Evolutionary conservation across 352 stramenopile genomes (phyloP).

Genomic region (Pythium aristosporum): DNA sequence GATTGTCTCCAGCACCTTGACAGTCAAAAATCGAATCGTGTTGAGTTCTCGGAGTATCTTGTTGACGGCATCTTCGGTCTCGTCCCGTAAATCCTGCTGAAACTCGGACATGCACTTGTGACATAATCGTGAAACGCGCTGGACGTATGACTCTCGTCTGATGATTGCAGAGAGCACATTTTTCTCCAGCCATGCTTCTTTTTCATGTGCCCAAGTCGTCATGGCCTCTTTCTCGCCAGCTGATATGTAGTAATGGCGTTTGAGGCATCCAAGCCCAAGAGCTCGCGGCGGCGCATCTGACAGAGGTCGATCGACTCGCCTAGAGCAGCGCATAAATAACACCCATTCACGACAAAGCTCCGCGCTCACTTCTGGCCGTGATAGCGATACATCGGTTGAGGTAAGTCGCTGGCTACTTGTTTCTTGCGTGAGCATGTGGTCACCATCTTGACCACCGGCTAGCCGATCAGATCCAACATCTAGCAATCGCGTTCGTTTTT

Average conservation of each 20-base stretch:
- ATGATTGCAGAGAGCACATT: constrained; percentile 55
- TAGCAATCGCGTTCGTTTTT: constrained; percentile 37
- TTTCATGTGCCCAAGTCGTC: constrained; percentile 55
- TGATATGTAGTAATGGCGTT: constrained; percentile 78
- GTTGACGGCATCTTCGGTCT: constrained; percentile 36
- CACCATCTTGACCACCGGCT: constrained; percentile 33
- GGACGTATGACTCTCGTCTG: constrained; percentile 55
- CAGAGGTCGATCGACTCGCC: constrained; percentile 7
- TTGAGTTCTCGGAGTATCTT: constrained; percentile 56
- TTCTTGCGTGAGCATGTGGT: constrained; percentile 47
- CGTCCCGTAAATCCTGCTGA: constrained; percentile 53
- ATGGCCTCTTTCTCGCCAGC: constrained; percentile 56
- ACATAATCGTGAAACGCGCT: constrained; percentile 34
- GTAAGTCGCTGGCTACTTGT: constrained; percentile 19
- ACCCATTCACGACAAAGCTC: constrained; percentile 74
- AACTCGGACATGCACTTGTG: constrained; percentile 64
- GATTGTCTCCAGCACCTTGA: constrained; percentile 71
- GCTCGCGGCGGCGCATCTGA: constrained; percentile 17
- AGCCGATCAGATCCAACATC: constrained; percentile 23
- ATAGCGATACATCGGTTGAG: constrained; percentile 32
- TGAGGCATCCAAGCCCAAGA: constrained; percentile 53
- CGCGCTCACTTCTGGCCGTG: constrained; percentile 39
- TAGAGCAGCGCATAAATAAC: constrained; percentile 57
- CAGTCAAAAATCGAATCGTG: constrained; percentile 54
- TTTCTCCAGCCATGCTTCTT: constrained; percentile 70